Evolutionary conservation across 2,329 filamentous ascomycete species (phyloP).

Genomic region (Aspergillus piperis): DNA sequence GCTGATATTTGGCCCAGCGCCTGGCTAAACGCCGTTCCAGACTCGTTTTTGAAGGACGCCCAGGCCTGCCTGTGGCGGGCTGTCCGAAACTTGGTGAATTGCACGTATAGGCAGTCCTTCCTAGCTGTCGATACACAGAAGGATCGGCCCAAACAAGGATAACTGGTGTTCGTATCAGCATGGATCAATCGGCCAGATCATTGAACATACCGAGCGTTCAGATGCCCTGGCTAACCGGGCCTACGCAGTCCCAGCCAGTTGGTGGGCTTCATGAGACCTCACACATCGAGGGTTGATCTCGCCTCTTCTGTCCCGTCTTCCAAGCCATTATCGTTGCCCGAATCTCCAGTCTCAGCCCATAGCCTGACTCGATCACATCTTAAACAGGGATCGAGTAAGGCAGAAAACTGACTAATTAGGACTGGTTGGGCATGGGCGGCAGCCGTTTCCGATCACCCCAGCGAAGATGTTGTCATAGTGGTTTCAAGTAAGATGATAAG

Average conservation of each 20-base stretch:
- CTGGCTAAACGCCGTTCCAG: slow-evolving; percentile 6
- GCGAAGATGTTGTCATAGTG: slow-evolving; percentile 4
- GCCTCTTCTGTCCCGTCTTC: background rate
- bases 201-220: background rate
- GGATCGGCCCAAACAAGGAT: background rate
- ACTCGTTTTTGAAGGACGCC: background rate
- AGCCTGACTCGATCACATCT: background rate
- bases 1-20: background rate
- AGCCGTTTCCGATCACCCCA: background rate
- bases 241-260: background rate
- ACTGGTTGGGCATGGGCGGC: background rate
- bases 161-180: background rate
- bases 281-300: background rate
- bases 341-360: background rate
- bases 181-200: background rate
- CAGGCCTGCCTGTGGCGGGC: background rate
- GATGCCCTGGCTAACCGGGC: background rate
- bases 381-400: slow-evolving; percentile 11
- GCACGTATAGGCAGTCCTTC: background rate
- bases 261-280: background rate
- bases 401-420: slow-evolving; percentile 6
- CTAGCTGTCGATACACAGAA: background rate
- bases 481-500: slow-evolving; percentile 4
- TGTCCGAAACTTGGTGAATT: background rate
- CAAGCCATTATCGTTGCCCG: background rate